phyloP scores from a whole-genome alignment of 768 basidiomycete species.

The Gloeophyllum trabeum region DNA sequence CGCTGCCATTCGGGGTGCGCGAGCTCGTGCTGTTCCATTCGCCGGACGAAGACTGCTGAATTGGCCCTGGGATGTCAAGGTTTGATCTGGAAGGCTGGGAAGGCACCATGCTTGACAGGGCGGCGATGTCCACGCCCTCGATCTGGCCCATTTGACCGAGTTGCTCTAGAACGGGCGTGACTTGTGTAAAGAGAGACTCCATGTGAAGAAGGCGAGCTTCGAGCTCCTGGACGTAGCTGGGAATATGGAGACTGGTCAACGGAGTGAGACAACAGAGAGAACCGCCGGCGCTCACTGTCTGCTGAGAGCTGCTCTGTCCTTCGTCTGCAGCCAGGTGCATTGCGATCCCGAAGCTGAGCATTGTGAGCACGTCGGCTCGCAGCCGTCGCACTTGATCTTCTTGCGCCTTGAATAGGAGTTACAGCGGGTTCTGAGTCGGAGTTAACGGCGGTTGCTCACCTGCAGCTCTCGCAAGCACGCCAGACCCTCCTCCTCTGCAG shows the following conservation, averaged over 20 bases:
- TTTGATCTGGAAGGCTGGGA: constrained; percentile 3
- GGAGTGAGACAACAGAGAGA: constrained; percentile 9
- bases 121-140: constrained; percentile 4
- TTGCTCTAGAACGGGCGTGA: constrained; percentile 70
- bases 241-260: background rate
- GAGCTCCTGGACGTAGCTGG: constrained; percentile 84
- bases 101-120: constrained; percentile 2
- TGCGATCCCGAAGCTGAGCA: constrained; percentile 63
- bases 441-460: constrained; percentile 32
- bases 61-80: constrained; percentile 7
- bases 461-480: constrained; percentile 85
- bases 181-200: constrained; percentile 78
- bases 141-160: constrained; percentile 42
- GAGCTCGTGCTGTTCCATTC: constrained; percentile 8
- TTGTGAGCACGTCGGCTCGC: constrained; percentile 78
- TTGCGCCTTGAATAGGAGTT: constrained; percentile 45
- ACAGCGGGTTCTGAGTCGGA: constrained; percentile 9
- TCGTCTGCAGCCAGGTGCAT: constrained; percentile 87
- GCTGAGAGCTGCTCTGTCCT: constrained; percentile 82
- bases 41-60: constrained; percentile 2
- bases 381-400: constrained; percentile 91
- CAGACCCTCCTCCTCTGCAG: constrained; percentile 75
- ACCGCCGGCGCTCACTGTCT: constrained; percentile 53
- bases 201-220: constrained; percentile 81
- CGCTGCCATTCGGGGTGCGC: constrained; percentile 7